Conservation (phyloP, 441 rosid genomes). For the Brassica balearica region DNA sequence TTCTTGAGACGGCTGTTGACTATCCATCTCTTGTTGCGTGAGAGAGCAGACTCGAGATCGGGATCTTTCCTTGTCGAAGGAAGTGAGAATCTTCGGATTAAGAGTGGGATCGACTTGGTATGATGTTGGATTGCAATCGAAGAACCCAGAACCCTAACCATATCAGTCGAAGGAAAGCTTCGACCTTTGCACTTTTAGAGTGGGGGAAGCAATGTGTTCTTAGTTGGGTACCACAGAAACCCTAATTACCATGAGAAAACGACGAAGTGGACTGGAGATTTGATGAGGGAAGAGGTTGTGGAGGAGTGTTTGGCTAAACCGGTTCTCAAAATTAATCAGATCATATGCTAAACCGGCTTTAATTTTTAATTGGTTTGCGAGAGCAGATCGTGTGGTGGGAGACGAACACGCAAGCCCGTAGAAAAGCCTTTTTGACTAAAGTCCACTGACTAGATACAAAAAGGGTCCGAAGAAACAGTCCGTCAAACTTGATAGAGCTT, state of each 20-base stretch:
- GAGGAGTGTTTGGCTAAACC: background rate
- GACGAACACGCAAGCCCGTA: background rate
- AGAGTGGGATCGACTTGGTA: slow-evolving; percentile 24
- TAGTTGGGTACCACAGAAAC: background rate
- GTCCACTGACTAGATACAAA: background rate
- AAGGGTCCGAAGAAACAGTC: too few relatives aligned
- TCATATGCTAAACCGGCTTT: background rate
- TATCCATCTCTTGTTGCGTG: slow-evolving; percentile 84
- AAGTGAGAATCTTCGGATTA: slow-evolving; percentile 67
- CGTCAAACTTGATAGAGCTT: too few relatives aligned
- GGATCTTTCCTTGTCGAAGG: slow-evolving; percentile 93
- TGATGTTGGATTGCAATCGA: background rate
- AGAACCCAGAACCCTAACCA: slow-evolving; percentile 17
- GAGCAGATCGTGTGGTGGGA: background rate
- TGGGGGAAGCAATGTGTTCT: background rate
- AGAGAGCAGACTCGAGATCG: slow-evolving; percentile 80
- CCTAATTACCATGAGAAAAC: background rate
- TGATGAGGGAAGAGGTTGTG: background rate
- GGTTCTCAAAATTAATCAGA: slow-evolving; percentile 5
- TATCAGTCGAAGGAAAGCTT: background rate
- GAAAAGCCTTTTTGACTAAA: background rate
- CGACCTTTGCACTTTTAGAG: background rate
- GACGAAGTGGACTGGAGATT: background rate
- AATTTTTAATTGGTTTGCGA: background rate
- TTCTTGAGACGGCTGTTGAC: slow-evolving; percentile 87